Evolutionary conservation across 306 rosid genomes (phyloP).

Genomic region (Clitoria ternatea): DNA sequence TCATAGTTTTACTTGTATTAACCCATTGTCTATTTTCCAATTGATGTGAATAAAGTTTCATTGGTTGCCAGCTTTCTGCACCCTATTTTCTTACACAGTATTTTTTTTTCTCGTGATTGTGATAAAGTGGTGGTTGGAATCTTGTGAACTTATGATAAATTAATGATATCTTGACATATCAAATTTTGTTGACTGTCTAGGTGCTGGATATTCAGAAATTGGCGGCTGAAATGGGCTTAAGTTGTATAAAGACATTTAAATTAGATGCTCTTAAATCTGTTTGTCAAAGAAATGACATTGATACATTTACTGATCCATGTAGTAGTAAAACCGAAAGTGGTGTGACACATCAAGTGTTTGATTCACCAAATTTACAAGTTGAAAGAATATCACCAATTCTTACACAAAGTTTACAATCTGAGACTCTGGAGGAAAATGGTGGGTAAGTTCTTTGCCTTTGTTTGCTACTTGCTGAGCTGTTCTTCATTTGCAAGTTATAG

Average conservation of each 20-base stretch:
- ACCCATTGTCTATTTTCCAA: not conserved
- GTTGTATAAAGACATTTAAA: slow-evolving; percentile 65
- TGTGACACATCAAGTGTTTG: slow-evolving; percentile 34
- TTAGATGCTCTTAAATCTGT: slow-evolving; percentile 91
- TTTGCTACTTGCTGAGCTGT: slow-evolving; percentile 13
- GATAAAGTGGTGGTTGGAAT: not conserved
- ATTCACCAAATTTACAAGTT: slow-evolving; percentile 32
- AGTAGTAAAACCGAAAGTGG: slow-evolving; percentile 30
- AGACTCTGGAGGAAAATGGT: slow-evolving; percentile 48
- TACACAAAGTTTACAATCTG: slow-evolving; percentile 37
- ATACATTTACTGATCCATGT: slow-evolving; percentile 30
- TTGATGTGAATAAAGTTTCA: not conserved
- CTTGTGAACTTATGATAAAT: not conserved
- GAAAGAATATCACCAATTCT: slow-evolving; percentile 38
- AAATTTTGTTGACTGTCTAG: slow-evolving; percentile 40
- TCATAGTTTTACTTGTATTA: slow-evolving; percentile 1
- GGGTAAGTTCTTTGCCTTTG: slow-evolving; percentile 31
- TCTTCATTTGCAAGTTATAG: slow-evolving; percentile 5
- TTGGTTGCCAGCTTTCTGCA: slow-evolving; percentile 1
- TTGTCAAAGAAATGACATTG: slow-evolving; percentile 38
- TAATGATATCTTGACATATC: not conserved
- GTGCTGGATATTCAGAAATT: slow-evolving; percentile 76
- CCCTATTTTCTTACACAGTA: not conserved
- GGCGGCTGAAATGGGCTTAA: slow-evolving; percentile 94
- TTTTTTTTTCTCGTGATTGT: slow-evolving; percentile 9